Base-by-base conservation (phyloP, 1,284 basidiomycete species). In the Cyathus olla region DNA sequence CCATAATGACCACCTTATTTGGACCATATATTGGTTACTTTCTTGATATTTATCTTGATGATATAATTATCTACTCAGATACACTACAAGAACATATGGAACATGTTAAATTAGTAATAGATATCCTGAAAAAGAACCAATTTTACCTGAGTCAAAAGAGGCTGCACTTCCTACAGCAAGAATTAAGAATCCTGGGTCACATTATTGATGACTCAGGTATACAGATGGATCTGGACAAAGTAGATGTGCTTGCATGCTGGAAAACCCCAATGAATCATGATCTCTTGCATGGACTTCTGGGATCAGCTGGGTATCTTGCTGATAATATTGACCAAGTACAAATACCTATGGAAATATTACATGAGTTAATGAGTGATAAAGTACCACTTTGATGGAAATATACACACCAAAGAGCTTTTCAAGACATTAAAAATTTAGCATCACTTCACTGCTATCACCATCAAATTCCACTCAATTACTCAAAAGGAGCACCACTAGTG, bases 221-320 rank as follows among this genome's bases (percentile, higher is more conserved):
- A n/a, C 55, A 62, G 0, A 80, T 81, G 71, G 80, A 82, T 26
- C 69, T 72, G 0, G 65, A 74, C 24, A 83, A 83, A 26, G 75
- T 83, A 0, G 68, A 76, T n/a, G 5, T 60, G 0, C 61, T 83
- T 0, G 3, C 66, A 0, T 66, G 71, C 2, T 83, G 80, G 80
- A 77, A 78, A 28, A 59, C 56, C 0, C 76, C 74, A 0, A 75
- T 63, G 0, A 76, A 74, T 22, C 24, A 61, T 0, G 69, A 73
- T 27, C 37, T 74, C 0, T 60, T 78, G 0, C 31, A 60, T 0
- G 70, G 75, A 0, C 80, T 80, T 50, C 60, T 80, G 1, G 72
- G 79, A 0, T 57, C 74, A 1, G 76, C 69, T 0, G 74, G 76
- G 0, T 79, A 72, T 35, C 64, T 80, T 0, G 71, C 72, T 0